Evolutionary conservation across 768 basidiomycete genomes (phyloP), one percentile per base, ranked within the genome.

Genomic region (Crucibulum laeve): DNA sequence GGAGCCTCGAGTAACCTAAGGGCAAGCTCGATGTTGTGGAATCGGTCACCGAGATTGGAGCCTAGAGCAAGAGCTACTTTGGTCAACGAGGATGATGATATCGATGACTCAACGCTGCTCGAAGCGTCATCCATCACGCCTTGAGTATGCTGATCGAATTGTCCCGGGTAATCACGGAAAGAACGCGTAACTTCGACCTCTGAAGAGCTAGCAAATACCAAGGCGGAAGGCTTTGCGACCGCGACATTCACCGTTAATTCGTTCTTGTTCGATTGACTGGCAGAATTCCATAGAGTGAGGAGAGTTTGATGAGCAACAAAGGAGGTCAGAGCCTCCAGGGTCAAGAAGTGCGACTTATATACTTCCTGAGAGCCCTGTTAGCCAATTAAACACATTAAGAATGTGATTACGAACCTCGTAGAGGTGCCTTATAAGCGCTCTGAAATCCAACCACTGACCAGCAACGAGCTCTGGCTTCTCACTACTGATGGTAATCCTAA

Each of bases 11-110:
- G 72, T 15, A 84, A 59, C 14, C 80, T 75, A 5, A 97, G 67
- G 0, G 94, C 91, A 25, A 69, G 64, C 53, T 87, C 84, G 49
- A 98, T 86, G 57, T 96, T 87, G 18, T 72, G 73, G 50, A 91
- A 85, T 4, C 87, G 72, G 62, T 96, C 91, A 0, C 91, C 92
- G 0, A 97, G 71, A 56, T 98, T 98, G 3, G 92, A 87, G 0
- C 95, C 95, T 1, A 98, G 61, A 1, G 90, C 91, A 25, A 98
- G 74, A 6, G 82, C 82, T 3, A 73, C 85, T 1, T 51, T 65
- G 44, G 56, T 53, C 6, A 40, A 33, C 21, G 22, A 23, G 30
- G 34, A 5, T 17, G 19, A 21, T 8, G 25, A 21, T 21, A 14
- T 35, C 21, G 38, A 11, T 22, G 38, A 21, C 43, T 37, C 19